phyloP scores from a whole-genome alignment of 305 asterid species.

The Solanum aculeatissimum region DNA sequence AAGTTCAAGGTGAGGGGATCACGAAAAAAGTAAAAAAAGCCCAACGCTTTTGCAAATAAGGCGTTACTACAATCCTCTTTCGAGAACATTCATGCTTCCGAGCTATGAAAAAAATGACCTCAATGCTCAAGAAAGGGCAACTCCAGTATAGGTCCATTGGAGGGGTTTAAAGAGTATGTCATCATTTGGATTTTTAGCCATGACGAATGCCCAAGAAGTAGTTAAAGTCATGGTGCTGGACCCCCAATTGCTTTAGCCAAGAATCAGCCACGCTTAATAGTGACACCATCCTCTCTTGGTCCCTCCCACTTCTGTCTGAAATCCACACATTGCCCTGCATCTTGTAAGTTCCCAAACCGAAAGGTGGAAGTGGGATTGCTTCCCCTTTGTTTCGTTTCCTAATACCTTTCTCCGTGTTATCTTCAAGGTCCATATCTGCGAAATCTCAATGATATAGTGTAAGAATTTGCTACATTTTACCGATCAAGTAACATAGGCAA shows the following conservation, averaged over 20 bases:
- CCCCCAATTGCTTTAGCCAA: slow-evolving; percentile 88
- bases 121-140: background rate
- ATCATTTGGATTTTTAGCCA: slow-evolving; percentile 9
- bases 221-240: slow-evolving; percentile 93
- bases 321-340: slow-evolving; percentile 92
- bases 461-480: background rate
- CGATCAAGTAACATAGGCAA: background rate
- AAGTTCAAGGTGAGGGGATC: background rate
- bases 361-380: slow-evolving; percentile 63
- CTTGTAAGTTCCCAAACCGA: slow-evolving; percentile 80
- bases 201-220: slow-evolving; percentile 59
- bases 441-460: background rate
- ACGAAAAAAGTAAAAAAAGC: background rate
- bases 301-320: slow-evolving; percentile 52
- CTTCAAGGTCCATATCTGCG: slow-evolving; percentile 51
- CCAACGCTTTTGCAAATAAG: background rate
- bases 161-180: background rate
- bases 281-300: slow-evolving; percentile 58
- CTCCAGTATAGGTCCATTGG: background rate
- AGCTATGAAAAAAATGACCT: background rate
- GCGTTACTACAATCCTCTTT: background rate
- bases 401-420: slow-evolving; percentile 17
- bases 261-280: slow-evolving; percentile 81
- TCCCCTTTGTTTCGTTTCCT: slow-evolving; percentile 42
- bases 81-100: background rate